Conservation (phyloP, 2,329 filamentous ascomycete species). For the Spiromastix sp. region DNA sequence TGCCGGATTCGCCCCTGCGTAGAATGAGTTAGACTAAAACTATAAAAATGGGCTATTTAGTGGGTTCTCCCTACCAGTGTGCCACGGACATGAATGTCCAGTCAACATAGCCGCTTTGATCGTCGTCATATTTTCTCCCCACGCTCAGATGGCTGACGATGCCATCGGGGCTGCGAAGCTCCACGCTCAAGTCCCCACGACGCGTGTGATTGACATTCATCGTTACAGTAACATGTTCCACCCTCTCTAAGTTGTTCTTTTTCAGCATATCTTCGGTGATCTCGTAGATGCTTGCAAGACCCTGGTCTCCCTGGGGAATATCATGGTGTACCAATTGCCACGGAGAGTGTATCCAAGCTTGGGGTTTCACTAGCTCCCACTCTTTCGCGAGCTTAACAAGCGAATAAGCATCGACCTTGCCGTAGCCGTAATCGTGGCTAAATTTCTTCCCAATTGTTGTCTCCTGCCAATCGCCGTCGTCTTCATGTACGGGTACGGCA, state of each 20-base stretch:
- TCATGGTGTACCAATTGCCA: conserved; percentile 82
- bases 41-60: conserved; percentile 13
- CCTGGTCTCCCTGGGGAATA: conserved; percentile 76
- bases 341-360: conserved; percentile 87
- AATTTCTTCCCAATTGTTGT: conserved; percentile 75
- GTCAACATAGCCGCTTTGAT: conserved; percentile 64
- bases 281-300: conserved; percentile 68
- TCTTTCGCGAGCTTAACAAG: conserved; percentile 77
- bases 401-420: conserved; percentile 81
- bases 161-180: conserved; percentile 73
- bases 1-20: conserved; percentile 69
- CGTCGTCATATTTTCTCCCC: conserved; percentile 58
- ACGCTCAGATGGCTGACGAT: conserved; percentile 76
- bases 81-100: conserved; percentile 99
- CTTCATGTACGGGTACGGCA: conserved; percentile 66
- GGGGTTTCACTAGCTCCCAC: conserved; percentile 84
- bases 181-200: conserved; percentile 85
- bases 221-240: conserved; percentile 93
- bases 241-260: conserved; percentile 67
- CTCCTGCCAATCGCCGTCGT: conserved; percentile 67
- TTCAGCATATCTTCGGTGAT: conserved; percentile 73
- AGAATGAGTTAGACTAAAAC: conserved; percentile 23
- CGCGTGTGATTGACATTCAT: conserved; percentile 90
- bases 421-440: conserved; percentile 92
- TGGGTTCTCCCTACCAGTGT: conserved; percentile 60